Evolutionary conservation across 106 monocot genomes (phyloP).

Genomic region (Ottelia alismoides): DNA sequence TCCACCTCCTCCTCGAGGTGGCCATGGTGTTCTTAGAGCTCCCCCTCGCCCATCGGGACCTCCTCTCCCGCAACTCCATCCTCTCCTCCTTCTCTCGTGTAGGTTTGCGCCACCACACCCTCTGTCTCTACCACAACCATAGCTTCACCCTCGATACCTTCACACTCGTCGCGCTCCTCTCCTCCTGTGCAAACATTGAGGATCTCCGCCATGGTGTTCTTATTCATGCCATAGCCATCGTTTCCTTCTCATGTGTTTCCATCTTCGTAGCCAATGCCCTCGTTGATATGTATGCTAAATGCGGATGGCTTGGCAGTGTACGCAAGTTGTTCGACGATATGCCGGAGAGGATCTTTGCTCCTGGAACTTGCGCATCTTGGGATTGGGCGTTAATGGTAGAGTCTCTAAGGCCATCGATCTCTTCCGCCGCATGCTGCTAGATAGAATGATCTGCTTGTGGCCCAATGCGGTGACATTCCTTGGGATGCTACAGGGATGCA

Average conservation of each 20-base stretch:
- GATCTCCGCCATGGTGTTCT: conserved; percentile 22
- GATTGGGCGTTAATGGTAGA: conserved; percentile 39
- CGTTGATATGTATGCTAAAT: conserved; percentile 59
- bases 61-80: too few relatives aligned
- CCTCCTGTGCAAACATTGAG: conserved; percentile 39
- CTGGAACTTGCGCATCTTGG: conserved; percentile 79
- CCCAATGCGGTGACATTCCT: too few relatives aligned
- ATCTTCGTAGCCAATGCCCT: conserved; percentile 45
- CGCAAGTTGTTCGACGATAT: conserved; percentile 59
- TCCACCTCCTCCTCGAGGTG: too few relatives aligned
- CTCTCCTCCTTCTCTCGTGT: too few relatives aligned
- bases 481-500: too few relatives aligned
- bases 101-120: too few relatives aligned
- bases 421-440: conserved; percentile 37
- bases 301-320: conserved; percentile 19
- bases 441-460: too few relatives aligned
- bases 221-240: conserved; percentile 37
- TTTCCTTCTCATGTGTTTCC: conserved; percentile 27
- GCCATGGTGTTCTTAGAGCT: too few relatives aligned
- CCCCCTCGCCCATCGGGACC: too few relatives aligned
- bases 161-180: conserved; percentile 47
- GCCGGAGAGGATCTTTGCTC: conserved; percentile 34
- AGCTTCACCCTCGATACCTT: conserved; percentile 44
- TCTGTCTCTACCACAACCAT: conserved; percentile 36
- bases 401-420: conserved; percentile 43